Evolutionary conservation across 176 grass and related monocot species (phyloP), one percentile per base, ranked within the genome.

Genomic region (Alopecurus myosuroides): DNA sequence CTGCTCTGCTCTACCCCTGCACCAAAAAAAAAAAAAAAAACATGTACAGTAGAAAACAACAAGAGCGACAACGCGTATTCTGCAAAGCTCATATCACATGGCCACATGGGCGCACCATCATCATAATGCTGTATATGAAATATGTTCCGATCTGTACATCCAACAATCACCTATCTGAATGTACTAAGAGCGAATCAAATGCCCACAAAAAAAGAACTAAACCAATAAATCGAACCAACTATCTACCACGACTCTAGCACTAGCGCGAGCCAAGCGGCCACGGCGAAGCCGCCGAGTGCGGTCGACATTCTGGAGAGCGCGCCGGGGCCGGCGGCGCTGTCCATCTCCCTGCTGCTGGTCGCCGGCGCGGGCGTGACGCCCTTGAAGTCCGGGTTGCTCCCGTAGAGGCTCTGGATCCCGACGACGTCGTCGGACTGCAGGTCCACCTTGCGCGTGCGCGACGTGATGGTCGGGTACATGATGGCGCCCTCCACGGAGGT

Each of bases 401-500:
- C 93, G 48, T 99, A 99, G 14, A 99, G 81, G 44, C 70, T 83
- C 84, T 99, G 93, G 33, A 99, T 87, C 0, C 97, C 91, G 0
- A 48, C 28, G 30, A 99, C 90, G 83, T 99, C 97, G 67, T 99
- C 97, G 11, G 48, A 13, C 1, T 56, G 76, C 1, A 99, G 91
- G 7, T 96, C 84, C 78, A 99, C 93, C 89, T 92, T 99, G 77
- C 48, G 84, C 35, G 90, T 88, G 31, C 65, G 72, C 41, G 90
- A 90, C 18, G 79, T 89, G 61, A 99, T 82, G 61, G 84, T 85
- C 25, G 97, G 97, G 84, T 86, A 99, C 97, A 94, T 99, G 83
- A 99, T 91, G 81, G 97, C 84, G 13, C 25, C 77, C 58, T 29
- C 11, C 64, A 82, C 86, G 25, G 84, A 29, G n/a, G 93, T 85